Conservation (phyloP, 2,329 filamentous ascomycete species). For the Alternaria sp. region DNA sequence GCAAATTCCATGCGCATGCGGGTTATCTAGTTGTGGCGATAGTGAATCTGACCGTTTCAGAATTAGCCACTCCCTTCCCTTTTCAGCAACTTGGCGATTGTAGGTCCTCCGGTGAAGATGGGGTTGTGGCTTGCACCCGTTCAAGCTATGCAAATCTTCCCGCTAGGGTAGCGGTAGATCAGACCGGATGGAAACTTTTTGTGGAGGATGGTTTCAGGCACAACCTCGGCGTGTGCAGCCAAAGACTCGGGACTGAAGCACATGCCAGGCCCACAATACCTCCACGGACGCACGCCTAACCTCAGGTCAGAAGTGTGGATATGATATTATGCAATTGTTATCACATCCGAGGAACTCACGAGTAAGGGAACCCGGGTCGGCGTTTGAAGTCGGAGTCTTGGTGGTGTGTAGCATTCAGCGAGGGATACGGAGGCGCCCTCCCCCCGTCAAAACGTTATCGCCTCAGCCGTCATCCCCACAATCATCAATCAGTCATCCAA, state of each 20-base stretch:
- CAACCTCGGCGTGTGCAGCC: slow-evolving; percentile 3
- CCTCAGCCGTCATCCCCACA: slow-evolving; percentile 14
- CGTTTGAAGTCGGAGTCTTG: slow-evolving; percentile 9
- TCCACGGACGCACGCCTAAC: not conserved
- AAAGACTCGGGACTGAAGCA: not conserved
- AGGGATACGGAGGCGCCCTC: slow-evolving; percentile 9
- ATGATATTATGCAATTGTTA: slow-evolving; percentile 4
- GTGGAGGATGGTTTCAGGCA: slow-evolving; percentile 4
- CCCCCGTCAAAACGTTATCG: slow-evolving; percentile 13
- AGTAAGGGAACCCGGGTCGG: slow-evolving; percentile 9
- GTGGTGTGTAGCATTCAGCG: slow-evolving; percentile 14
- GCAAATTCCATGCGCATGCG: not conserved
- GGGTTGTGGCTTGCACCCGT: slow-evolving; percentile 9
- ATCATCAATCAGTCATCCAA: not conserved
- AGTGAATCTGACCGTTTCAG: not conserved
- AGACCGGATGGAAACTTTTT: not conserved
- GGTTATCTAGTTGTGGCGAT: slow-evolving; percentile 1
- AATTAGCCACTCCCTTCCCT: slow-evolving; percentile 3
- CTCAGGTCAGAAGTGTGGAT: slow-evolving; percentile 3
- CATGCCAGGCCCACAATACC: not conserved
- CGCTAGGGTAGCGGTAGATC: not conserved
- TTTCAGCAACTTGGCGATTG: not conserved
- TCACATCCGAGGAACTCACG: not conserved
- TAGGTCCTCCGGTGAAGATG: slow-evolving; percentile 16
- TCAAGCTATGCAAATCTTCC: not conserved